A percentile compares a stretch with the other conserved stretches of the same genome.
These are phyloP conservation scores for Yamadazyma sp. DNA, from an alignment of 805 yeast species.

Conservation along the genomic window DNA sequence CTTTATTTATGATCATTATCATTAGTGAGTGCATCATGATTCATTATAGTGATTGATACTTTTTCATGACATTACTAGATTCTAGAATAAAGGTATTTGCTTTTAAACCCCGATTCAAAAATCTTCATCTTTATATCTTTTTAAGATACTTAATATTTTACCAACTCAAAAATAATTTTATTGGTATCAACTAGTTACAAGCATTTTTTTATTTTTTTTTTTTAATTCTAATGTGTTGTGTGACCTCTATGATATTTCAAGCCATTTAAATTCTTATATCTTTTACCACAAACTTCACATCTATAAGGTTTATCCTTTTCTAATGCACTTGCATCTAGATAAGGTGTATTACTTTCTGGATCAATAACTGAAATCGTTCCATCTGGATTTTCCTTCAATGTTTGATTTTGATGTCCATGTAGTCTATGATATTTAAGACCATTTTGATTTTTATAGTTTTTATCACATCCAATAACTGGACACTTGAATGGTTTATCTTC, in stretches of 20 bases:
- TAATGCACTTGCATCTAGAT: slow-evolving; percentile 89
- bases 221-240: slow-evolving; percentile 92
- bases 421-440: slow-evolving; percentile 93
- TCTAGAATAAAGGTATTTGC: too few species aligned
- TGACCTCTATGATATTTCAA: slow-evolving; percentile 97
- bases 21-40: too few species aligned
- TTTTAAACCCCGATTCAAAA: too few species aligned
- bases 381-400: slow-evolving; percentile 83
- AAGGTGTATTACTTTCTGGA: slow-evolving; percentile 85
- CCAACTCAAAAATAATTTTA: too few species aligned
- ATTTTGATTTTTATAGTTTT: slow-evolving; percentile 95
- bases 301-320: slow-evolving; percentile 98
- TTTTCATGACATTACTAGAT: too few species aligned
- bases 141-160: too few species aligned
- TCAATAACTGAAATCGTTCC: slow-evolving; percentile 91
- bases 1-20: too few species aligned
- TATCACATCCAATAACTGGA: slow-evolving; percentile 97
- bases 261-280: slow-evolving; percentile 95
- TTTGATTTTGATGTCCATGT: slow-evolving; percentile 97
- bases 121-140: too few species aligned
- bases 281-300: slow-evolving; percentile 96
- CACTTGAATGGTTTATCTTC: slow-evolving; percentile 95
- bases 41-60: too few species aligned
- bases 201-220: too few species aligned
- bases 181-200: too few species aligned